Conservation (phyloP, 75 land plant species). For the Cupressus sempervirens region DNA sequence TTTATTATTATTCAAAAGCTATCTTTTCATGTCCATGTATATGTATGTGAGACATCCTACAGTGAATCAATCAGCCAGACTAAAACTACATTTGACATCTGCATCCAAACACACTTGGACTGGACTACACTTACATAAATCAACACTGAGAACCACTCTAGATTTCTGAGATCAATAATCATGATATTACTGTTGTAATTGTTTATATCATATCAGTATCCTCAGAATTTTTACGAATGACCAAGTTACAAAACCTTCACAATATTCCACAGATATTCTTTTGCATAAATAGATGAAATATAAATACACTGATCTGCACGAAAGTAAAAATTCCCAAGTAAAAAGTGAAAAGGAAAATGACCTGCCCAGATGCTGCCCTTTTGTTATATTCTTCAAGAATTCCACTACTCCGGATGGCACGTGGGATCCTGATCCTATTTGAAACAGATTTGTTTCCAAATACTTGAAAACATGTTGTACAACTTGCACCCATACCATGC, state of each 20-base stretch:
- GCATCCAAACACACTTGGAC: not conserved
- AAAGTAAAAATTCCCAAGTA: not conserved
- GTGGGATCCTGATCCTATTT: conserved; percentile 74
- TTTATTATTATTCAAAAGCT: not conserved
- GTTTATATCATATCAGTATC: not conserved
- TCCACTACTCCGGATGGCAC: conserved; percentile 72
- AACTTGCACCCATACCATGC: conserved; percentile 88
- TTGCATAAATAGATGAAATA: not conserved
- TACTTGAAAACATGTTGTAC: conserved; percentile 66
- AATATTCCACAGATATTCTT: not conserved
- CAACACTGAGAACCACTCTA: not conserved
- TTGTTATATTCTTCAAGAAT: conserved; percentile 66
- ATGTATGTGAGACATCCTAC: not conserved
- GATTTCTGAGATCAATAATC: not conserved
- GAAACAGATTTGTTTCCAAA: conserved; percentile 38
- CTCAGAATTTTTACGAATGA: not conserved
- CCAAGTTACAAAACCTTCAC: not conserved
- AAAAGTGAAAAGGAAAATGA: conserved; percentile 20
- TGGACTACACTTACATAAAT: not conserved
- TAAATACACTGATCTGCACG: not conserved
- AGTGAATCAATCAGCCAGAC: not conserved
- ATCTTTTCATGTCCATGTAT: not conserved
- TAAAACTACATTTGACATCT: not conserved
- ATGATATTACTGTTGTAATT: not conserved
- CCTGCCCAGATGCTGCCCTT: conserved; percentile 90